Conservation (phyloP, 1,284 basidiomycete genomes). For the Meripilus lineatus region DNA sequence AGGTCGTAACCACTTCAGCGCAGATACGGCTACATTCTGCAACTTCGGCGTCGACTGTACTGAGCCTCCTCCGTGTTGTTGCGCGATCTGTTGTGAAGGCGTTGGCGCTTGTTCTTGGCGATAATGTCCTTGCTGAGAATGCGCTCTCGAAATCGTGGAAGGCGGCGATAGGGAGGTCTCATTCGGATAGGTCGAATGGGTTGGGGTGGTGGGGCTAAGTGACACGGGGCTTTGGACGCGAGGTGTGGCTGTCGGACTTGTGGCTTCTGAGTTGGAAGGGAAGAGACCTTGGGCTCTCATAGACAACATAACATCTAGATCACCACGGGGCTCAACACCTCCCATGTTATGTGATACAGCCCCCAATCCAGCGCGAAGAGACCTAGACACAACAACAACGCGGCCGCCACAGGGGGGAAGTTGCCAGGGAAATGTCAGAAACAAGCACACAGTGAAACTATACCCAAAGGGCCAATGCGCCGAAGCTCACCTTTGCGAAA, state of each 20-base stretch:
- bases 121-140: too few species aligned
- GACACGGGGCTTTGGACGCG: slow-evolving; percentile 11
- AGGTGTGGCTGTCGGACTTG: slow-evolving; percentile 3
- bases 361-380: slow-evolving; percentile 60
- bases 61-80: too few species aligned
- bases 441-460: slow-evolving; percentile 5
- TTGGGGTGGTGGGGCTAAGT: slow-evolving; percentile 9
- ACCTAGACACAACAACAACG: slow-evolving; percentile 32
- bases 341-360: slow-evolving; percentile 37
- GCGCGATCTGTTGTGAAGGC: too few species aligned
- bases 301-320: slow-evolving; percentile 78
- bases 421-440: not conserved
- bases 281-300: slow-evolving; percentile 63
- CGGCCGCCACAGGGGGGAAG: not conserved
- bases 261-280: slow-evolving; percentile 14
- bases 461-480: too few species aligned
- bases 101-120: too few species aligned
- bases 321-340: slow-evolving; percentile 60
- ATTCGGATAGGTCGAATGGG: not conserved
- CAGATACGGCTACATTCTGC: slow-evolving; percentile 43
- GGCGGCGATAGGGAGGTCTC: slow-evolving; percentile 8
- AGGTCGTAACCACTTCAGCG: slow-evolving; percentile 54
- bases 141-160: slow-evolving; percentile 11
- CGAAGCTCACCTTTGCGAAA: slow-evolving; percentile 60
- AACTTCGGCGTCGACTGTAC: too few species aligned